phyloP scores from a whole-genome alignment of 2,329 filamentous ascomycete species.

The Pseudophaeomoniella oleicola region DNA sequence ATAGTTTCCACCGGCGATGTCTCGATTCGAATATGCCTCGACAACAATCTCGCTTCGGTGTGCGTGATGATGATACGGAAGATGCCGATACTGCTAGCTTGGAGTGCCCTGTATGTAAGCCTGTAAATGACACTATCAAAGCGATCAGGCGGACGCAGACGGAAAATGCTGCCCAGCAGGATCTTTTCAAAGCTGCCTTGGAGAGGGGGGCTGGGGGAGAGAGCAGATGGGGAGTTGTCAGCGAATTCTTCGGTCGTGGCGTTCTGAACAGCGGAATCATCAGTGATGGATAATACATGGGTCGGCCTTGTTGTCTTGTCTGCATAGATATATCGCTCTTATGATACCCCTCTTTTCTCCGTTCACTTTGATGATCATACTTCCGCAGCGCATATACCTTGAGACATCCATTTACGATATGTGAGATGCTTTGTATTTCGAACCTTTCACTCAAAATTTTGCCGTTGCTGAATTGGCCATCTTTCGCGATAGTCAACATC shows the following conservation, averaged over 20 bases:
- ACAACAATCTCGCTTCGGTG: constrained; percentile 21
- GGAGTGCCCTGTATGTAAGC: constrained; percentile 76
- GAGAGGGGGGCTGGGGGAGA: constrained; percentile 52
- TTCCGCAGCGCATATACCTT: no score
- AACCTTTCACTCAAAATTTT: no score
- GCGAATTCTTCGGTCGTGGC: constrained; percentile 87
- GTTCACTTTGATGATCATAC: no score
- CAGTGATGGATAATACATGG: constrained; percentile 4
- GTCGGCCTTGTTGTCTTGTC: not conserved
- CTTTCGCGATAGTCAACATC: no score
- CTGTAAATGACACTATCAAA: constrained; percentile 73
- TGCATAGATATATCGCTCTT: no score
- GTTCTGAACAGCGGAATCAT: constrained; percentile 55
- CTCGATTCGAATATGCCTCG: constrained; percentile 41
- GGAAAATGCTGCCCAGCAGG: constrained; percentile 74
- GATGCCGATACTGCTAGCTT: not conserved
- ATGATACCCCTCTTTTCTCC: no score
- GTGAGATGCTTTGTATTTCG: no score
- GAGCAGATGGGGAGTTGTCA: constrained; percentile 66
- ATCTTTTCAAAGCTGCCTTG: constrained; percentile 73
- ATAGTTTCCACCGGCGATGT: constrained; percentile 89
- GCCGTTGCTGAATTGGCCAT: no score
- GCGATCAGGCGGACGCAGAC: constrained; percentile 77
- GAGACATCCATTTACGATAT: no score
- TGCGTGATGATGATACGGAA: constrained; percentile 44